Evolutionary conservation across 768 basidiomycete species (phyloP).

Genomic region (Calocera cornea): DNA sequence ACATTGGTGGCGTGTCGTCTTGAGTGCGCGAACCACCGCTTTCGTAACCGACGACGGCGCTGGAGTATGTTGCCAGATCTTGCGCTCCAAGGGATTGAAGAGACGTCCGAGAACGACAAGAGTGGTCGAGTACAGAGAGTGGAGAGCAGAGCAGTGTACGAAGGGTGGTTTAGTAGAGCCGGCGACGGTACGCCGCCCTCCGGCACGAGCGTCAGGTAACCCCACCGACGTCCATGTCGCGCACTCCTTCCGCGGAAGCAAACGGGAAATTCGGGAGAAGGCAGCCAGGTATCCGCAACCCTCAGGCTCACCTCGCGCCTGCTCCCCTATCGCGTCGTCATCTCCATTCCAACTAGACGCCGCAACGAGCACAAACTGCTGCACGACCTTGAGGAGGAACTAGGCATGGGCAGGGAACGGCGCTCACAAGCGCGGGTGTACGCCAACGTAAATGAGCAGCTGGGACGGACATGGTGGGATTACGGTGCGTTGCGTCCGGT

Average conservation of each 20-base stretch:
- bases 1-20: not conserved
- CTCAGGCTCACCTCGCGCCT: not conserved
- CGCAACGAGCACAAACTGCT: not conserved
- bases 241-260: conserved; percentile 1
- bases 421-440: conserved; percentile 53
- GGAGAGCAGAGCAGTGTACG: not conserved
- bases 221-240: not conserved
- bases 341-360: not conserved
- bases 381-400: not conserved
- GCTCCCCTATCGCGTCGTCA: not conserved
- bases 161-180: not conserved
- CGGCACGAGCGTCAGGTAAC: not conserved
- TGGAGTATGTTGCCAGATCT: not conserved
- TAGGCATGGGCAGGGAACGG: not conserved
- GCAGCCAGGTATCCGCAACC: not conserved
- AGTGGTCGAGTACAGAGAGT: not conserved
- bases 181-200: not conserved
- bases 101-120: not conserved
- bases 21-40: not conserved
- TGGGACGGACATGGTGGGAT: conserved; percentile 89
- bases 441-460: conserved; percentile 70
- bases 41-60: not conserved
- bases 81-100: too few relatives aligned
- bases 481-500: conserved; percentile 47
- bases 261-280: not conserved